Conservation (phyloP, 257 asterid species). For the Scutellaria galericulata region DNA sequence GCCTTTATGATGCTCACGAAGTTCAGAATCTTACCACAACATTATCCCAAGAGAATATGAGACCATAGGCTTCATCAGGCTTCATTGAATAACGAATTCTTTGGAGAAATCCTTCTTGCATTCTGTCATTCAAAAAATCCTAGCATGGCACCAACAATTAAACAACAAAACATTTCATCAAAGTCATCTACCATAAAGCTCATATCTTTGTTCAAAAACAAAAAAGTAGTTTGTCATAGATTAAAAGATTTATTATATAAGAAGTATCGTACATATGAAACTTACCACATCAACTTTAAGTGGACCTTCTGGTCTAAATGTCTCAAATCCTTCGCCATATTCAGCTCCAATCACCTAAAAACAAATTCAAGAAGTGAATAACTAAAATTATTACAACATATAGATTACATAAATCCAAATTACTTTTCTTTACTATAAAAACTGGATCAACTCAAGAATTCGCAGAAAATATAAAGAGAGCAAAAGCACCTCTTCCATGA, state of each 20-base stretch:
- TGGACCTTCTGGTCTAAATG: conserved; percentile 88
- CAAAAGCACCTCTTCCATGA: conserved; percentile 78
- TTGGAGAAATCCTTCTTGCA: conserved; percentile 92
- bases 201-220: neutral
- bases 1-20: neutral
- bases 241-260: neutral
- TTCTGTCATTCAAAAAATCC: conserved; percentile 88
- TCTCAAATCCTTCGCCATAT: conserved; percentile 98
- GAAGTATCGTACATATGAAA: conserved; percentile 3
- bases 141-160: conserved; percentile 37
- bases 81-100: conserved; percentile 97
- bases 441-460: neutral
- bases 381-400: neutral
- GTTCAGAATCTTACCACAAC: conserved; percentile 73
- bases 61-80: conserved; percentile 99
- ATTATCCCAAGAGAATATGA: conserved; percentile 96
- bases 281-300: conserved; percentile 96
- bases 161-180: neutral
- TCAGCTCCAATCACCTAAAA: conserved; percentile 97
- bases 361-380: neutral
- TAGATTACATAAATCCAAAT: neutral
- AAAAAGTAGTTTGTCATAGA: neutral
- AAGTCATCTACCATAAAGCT: conserved; percentile 7
- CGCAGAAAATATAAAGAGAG: conserved; percentile 11
- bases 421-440: no score